Evolutionary conservation across 495 filamentous ascomycete genomes (phyloP), one percentile per base, ranked within the genome.

Genomic region (Poronia punctata): DNA sequence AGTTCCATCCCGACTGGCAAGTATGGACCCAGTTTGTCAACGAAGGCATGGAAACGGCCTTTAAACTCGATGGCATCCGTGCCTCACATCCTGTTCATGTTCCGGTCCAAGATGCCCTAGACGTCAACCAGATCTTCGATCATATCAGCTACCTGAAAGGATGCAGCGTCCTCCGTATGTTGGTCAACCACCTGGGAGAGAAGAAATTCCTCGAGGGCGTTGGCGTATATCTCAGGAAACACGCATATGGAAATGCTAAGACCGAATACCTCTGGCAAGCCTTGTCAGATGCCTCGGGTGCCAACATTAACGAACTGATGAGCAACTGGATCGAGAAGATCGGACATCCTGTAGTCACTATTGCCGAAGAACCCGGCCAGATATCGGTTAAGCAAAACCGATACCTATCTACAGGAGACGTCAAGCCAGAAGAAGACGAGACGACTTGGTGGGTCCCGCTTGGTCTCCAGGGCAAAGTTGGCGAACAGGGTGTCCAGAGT

Each of bases 361-460:
- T 96, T 14, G 75, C 80, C 12, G 92, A 97, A 61, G 82, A 87
- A 51, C 74, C 82, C 23, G 78, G 81, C 17, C 81, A 90, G 53
- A 84, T 98, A 44, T 72, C 76, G 23, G 63, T 97, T 35, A 82
- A 81, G 40, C 92, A 98, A 62, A 79, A 71, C 29, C 82, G 92
- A 42, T 98, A 95, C 71, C 70, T 98, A 11, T 83, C 80, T 27
- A 88, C 86, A 20, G 92, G 92, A 10, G 92, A 97, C 59, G 81
- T 83, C 30, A 82, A 78, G 54, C 70, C 80, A 2, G 79, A 84
- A 42, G 92, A 98, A 38, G 88, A 98, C 59, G 60, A 83, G 56
- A 94, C 87, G 2, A 79, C 74, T n/a, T 98, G 92, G 92, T 96
- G 92, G 89, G 76, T 96, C 50, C 92, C 92, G 12, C 72, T 97